Base-by-base conservation (phyloP, 2,329 filamentous ascomycete species). In the Exophiala mesophila region DNA sequence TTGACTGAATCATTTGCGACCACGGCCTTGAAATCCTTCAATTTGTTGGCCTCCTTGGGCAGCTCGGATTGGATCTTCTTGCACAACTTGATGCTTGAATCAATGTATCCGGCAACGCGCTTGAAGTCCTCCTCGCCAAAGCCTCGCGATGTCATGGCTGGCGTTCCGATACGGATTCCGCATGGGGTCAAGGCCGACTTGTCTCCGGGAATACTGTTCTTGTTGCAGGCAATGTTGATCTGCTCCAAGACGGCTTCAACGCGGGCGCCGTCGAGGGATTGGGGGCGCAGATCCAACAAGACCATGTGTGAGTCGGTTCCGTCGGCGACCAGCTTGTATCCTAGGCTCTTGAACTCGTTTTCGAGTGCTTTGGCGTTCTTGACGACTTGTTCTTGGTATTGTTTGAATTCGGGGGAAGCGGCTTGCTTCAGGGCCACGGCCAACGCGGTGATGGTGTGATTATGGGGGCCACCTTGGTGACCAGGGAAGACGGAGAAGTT, bases 401-500 rank as follows among this genome's bases (percentile, higher is more conserved):
- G 75, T 72, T 85, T 85, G 79, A 97, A 98, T 56, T 97, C 90
- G 41, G 84, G 80, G 38, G 80, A 83, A 57, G 88, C 82, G 17
- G 92, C 90, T 73, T 98, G 92, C 73, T 95, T 89, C 54, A 98
- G 77, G 32, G 92, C 92, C 45, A 98, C 92, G 24, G 92, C 83
- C 51, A 98, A 78, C 37, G 92, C 92, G 50, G 90, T 97, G 71
- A 98, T 98, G 64, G 92, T 98, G 80, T 98, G 92, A 76, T 98
- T 98, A 78, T 98, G 92, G 39, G 92, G 92, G 21, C 92, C 92
- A 63, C 92, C 92, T 73, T 98, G 92, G 74, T 98, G 92, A 49
- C 92, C 92, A 43, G 92, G 92, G 80, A 98, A 98, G 65, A 98
- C 92, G 44, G 92, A 97, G 68, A 94, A 89, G 75, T 98, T 98